Conservation (phyloP, 108 stramenopile genomes). For the Fragilariopsis cylindrus region DNA sequence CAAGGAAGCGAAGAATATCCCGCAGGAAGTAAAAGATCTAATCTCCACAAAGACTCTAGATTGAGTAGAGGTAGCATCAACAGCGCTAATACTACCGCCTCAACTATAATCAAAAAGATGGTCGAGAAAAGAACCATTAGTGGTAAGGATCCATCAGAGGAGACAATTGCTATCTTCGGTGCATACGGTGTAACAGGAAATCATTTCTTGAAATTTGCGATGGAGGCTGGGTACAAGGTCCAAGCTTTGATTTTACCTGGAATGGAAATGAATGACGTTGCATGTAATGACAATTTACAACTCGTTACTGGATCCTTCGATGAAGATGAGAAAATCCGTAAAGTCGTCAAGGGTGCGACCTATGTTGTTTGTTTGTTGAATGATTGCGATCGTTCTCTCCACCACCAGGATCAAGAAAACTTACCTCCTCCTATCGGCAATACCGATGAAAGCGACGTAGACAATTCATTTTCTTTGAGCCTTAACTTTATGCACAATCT, state of each 20-base stretch:
- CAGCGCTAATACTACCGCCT: too few relatives aligned
- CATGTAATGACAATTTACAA: constrained; percentile 21
- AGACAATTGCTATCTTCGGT: constrained; percentile 54
- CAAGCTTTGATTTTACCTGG: constrained; percentile 36
- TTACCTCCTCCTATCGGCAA: constrained; percentile 1
- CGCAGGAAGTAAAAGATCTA: too few relatives aligned
- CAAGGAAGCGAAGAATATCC: too few relatives aligned
- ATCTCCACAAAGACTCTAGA: too few relatives aligned
- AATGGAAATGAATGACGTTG: constrained; percentile 29
- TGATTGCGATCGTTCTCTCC: constrained; percentile 22
- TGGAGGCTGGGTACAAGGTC: constrained; percentile 56
- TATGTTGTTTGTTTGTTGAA: constrained; percentile 47
- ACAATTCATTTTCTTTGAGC: constrained; percentile 1
- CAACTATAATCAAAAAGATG: too few relatives aligned
- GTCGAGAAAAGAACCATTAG: constrained; percentile 1
- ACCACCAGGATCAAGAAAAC: constrained; percentile 5
- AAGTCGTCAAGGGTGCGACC: constrained; percentile 24
- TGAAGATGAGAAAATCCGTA: constrained; percentile 31
- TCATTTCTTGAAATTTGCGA: constrained; percentile 42
- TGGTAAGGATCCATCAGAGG: constrained; percentile 19
- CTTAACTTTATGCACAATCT: constrained; percentile 27
- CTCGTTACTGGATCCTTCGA: constrained; percentile 37
- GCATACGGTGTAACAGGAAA: constrained; percentile 47
- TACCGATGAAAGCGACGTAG: constrained; percentile 3
- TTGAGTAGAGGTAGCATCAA: too few relatives aligned